Evolutionary conservation across 2,329 filamentous ascomycete species (phyloP).

Genomic region (Meredithiella fracta): DNA sequence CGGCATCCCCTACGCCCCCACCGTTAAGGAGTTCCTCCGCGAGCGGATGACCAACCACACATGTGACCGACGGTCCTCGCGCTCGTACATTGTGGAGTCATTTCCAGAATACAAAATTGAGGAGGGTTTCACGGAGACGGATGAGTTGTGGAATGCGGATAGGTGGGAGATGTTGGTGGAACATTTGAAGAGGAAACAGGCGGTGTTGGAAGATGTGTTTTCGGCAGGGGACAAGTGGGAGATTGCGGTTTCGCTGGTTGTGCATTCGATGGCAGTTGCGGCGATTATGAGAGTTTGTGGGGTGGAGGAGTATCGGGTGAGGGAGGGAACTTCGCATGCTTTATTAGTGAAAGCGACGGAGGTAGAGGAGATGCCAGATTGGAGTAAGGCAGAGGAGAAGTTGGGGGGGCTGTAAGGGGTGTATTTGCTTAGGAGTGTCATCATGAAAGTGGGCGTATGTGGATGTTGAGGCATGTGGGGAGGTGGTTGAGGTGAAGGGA

Average conservation of each 20-base stretch:
- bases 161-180: constrained; percentile 32
- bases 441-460: no score
- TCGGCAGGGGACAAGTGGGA: constrained; percentile 20
- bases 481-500: no score
- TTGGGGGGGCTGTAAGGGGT: neutral
- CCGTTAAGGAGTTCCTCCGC: constrained; percentile 41
- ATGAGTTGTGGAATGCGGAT: constrained; percentile 34
- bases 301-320: constrained; percentile 29
- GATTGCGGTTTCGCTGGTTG: constrained; percentile 30
- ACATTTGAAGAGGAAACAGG: constrained; percentile 28
- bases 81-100: constrained; percentile 29
- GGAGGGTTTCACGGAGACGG: constrained; percentile 36
- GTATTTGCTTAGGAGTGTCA: no score
- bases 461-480: neutral
- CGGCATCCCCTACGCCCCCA: constrained; percentile 29
- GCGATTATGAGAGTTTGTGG: constrained; percentile 27
- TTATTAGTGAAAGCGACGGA: constrained; percentile 32
- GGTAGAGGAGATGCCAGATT: constrained; percentile 11
- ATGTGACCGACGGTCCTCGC: constrained; percentile 38
- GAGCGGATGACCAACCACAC: constrained; percentile 46
- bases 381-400: constrained; percentile 5
- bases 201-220: constrained; percentile 32
- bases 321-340: constrained; percentile 37
- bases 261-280: constrained; percentile 32
- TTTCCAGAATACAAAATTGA: constrained; percentile 38